A percentile compares a stretch with the other conserved stretches of the same genome.
These are phyloP conservation scores for Chrysoporthe austroafricana DNA, from an alignment of 2,329 filamentous ascomycete genomes.

Conservation along the genomic window DNA sequence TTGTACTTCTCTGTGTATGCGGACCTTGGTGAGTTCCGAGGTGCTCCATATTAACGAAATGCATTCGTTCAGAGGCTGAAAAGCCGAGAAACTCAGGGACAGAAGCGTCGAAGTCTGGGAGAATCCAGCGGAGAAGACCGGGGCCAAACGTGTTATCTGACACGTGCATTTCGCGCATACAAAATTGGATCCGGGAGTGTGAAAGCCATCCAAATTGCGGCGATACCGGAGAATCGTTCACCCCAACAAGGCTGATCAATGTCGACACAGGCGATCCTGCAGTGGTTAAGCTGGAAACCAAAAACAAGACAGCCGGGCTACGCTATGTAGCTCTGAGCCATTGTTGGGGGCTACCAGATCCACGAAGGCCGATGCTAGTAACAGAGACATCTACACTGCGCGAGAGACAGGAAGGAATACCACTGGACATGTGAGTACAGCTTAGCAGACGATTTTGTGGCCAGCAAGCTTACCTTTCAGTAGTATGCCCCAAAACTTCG, in stretches of 20 bases:
- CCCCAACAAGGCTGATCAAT: not conserved
- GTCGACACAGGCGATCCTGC: not conserved
- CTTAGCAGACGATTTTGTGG: not conserved
- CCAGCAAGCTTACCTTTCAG: not conserved
- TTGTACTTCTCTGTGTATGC: not conserved
- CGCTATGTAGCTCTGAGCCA: not conserved
- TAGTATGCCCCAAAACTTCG: slow-evolving; percentile 2
- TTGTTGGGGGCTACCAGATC: not conserved
- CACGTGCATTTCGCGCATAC: not conserved
- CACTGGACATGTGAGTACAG: not conserved
- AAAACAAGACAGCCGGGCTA: not conserved
- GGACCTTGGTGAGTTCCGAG: not conserved
- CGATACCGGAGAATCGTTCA: not conserved
- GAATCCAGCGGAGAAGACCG: not conserved
- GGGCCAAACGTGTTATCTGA: not conserved
- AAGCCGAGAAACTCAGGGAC: not conserved
- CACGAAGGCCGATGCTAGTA: not conserved
- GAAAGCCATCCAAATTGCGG: not conserved
- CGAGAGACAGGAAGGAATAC: not conserved
- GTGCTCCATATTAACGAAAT: not conserved
- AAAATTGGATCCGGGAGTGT: not conserved
- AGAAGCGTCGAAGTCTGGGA: not conserved
- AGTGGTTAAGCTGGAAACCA: not conserved
- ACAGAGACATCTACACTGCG: not conserved
- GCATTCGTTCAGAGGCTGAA: not conserved